Percentiles rank a stretch among this genome's conserved stretches.
phyloP scores from a whole-genome alignment of 805 yeast genomes.

The Yarrowia porcina region DNA sequence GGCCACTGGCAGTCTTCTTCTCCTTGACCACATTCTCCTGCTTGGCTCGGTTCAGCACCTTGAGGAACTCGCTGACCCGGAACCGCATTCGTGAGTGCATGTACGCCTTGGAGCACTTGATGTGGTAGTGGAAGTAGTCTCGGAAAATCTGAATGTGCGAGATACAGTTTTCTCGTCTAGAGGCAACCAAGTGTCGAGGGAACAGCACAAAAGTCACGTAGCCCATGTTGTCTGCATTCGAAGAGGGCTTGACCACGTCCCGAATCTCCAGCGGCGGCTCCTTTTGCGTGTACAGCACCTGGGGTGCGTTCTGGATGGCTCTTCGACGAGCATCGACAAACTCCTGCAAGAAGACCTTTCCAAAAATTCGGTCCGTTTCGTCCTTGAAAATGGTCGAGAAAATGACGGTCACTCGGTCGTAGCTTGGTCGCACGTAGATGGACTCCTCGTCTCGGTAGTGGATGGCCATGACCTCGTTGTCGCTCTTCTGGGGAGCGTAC shows the following conservation, averaged over 20 bases:
- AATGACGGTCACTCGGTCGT: constrained; percentile 94
- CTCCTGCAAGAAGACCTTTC: constrained; percentile 48
- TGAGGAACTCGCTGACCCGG: constrained; percentile 89
- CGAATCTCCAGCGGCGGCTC: constrained; percentile 92
- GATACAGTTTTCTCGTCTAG: constrained; percentile 78
- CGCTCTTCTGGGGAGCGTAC: constrained; percentile 44
- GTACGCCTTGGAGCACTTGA: constrained; percentile 96
- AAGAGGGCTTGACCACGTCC: constrained; percentile 39
- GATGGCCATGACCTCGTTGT: constrained; percentile 61
- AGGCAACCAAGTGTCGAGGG: constrained; percentile 58
- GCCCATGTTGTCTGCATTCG: constrained; percentile 46
- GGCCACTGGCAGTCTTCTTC: constrained; percentile 70
- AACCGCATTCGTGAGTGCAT: constrained; percentile 98
- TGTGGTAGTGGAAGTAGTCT: constrained; percentile 97
- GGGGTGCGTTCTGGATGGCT: constrained; percentile 97
- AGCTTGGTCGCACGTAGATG: constrained; percentile 84
- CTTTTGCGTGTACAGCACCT: constrained; percentile 82
- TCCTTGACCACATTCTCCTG: constrained; percentile 84
- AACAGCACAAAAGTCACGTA: constrained; percentile 56
- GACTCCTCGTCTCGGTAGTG: constrained; percentile 92
- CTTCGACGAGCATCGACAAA: constrained; percentile 94
- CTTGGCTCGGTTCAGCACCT: constrained; percentile 94
- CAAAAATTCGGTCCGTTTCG: constrained; percentile 77
- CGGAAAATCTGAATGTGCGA: constrained; percentile 90
- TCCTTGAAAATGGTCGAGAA: constrained; percentile 93